Base-by-base conservation (phyloP, 371 early-diverging fungal genomes). In the Apophysomyces trapeziformis region DNA sequence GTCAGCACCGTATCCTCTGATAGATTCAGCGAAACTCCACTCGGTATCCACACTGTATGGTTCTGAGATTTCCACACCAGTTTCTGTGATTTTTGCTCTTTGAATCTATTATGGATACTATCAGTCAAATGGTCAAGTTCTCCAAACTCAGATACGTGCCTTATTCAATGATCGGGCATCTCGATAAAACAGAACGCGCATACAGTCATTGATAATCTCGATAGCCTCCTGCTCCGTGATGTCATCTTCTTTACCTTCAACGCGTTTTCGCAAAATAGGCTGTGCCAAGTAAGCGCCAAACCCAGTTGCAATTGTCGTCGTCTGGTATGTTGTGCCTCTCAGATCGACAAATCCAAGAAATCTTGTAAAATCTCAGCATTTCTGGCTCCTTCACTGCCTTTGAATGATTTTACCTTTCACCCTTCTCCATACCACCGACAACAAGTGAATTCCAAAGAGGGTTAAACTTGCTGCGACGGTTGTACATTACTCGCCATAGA, bases 381-480 rank as follows among this genome's bases (percentile, higher is more conserved):
- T 3, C 32, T 2, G 32, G 1, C 2, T 26, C 32, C 32, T 26
- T 18, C n/a, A 43, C 35, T 35, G 12, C 47, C 43, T 57, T 38
- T 50, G 16, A 46, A 4, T 61, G 11, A 37, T 32, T 72, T 44
- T 82, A 86, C 79, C 75, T 75, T 67, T 87, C 85, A 14, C 90
- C 92, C 65, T 93, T 85, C 60, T 95, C 83, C 38, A 93, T 67
- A 37, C 99, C 99, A 43, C 93, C 99, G 57, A 99, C 90, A 38
- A 98, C 88, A 60, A 95, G 88, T 45, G 92, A 86, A 84, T 99
- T 96, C 96, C 98, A 98, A 59, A 99, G 89, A 39, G 99, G 99
- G 76, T 97, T 90, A 66, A 95, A 80, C 76, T 96, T 91, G 76
- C 87, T 92, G 71, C 99, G 89, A 75, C 98, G 88, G 68, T 84